A percentile compares a stretch with the other conserved stretches of the same genome.
Conservation (phyloP, 345 rosid genomes). For the Linum tenue region DNA sequence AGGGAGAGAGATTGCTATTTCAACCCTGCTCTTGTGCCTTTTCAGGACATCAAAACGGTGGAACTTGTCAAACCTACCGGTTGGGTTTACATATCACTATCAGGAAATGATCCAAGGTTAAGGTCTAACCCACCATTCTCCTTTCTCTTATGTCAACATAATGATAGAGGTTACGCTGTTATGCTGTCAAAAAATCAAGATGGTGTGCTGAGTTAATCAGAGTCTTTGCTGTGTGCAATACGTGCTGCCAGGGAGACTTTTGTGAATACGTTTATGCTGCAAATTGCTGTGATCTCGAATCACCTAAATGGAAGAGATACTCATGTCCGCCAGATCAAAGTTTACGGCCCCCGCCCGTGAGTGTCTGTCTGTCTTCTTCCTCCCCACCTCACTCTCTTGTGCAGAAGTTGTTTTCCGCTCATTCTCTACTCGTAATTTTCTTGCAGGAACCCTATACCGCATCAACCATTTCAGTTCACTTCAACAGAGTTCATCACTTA, state of each 20-base stretch:
- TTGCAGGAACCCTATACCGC: slow-evolving; percentile 76
- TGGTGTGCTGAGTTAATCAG: neutral
- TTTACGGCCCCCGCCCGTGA: slow-evolving; percentile 71
- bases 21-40: slow-evolving; percentile 1
- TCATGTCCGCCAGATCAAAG: slow-evolving; percentile 86
- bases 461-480: slow-evolving; percentile 78
- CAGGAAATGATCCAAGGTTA: slow-evolving; percentile 84
- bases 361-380: slow-evolving; percentile 13
- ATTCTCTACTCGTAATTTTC: neutral
- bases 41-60: slow-evolving; percentile 73
- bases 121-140: neutral
- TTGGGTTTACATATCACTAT: slow-evolving; percentile 67
- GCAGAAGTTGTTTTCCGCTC: neutral
- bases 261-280: slow-evolving; percentile 82
- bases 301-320: slow-evolving; percentile 87
- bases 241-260: slow-evolving; percentile 64
- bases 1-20: neutral
- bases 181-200: neutral
- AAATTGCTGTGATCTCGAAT: slow-evolving; percentile 72
- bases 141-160: neutral
- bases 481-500: slow-evolving; percentile 68
- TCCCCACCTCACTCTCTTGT: neutral
- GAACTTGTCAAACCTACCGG: slow-evolving; percentile 84
- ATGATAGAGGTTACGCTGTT: neutral
- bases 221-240: neutral